Percentiles rank a stretch among this genome's conserved stretches.
phyloP scores from a whole-genome alignment of 129 eudicot genomes.

The Centaurea solstitialis region DNA sequence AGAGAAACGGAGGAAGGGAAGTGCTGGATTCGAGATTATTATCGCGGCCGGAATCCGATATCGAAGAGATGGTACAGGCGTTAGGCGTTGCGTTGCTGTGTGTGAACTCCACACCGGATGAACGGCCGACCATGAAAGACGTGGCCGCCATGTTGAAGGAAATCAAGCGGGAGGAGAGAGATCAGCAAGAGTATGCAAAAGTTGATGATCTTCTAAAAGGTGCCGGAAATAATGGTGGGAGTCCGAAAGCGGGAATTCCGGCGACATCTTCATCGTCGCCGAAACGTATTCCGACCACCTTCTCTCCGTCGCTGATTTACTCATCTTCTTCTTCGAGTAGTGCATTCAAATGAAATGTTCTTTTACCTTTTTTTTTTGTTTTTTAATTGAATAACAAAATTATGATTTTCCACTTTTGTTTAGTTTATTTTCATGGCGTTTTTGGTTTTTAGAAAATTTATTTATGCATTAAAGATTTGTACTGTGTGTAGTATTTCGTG shows the following conservation, averaged over 20 bases:
- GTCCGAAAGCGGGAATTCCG: slow-evolving; percentile 18
- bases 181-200: slow-evolving; percentile 46
- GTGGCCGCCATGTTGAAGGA: slow-evolving; percentile 52
- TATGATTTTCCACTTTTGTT: neutral
- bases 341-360: slow-evolving; percentile 35
- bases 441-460: neutral
- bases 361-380: neutral
- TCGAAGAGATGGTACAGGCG: slow-evolving; percentile 59
- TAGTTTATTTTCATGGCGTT: neutral
- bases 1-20: slow-evolving; percentile 24
- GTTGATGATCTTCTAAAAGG: slow-evolving; percentile 50
- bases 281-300: slow-evolving; percentile 40
- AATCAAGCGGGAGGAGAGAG: slow-evolving; percentile 46
- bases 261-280: slow-evolving; percentile 37
- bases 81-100: slow-evolving; percentile 58
- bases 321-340: slow-evolving; percentile 45
- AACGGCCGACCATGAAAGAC: slow-evolving; percentile 65
- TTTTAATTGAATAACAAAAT: neutral
- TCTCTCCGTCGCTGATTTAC: slow-evolving; percentile 60
- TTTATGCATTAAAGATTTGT: too few species aligned
- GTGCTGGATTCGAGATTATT: slow-evolving; percentile 47
- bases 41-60: slow-evolving; percentile 44
- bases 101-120: slow-evolving; percentile 51
- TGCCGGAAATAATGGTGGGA: slow-evolving; percentile 18
- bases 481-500: too few species aligned